Conservation (phyloP, 306 rosid genomes). For the Vicia faba region DNA sequence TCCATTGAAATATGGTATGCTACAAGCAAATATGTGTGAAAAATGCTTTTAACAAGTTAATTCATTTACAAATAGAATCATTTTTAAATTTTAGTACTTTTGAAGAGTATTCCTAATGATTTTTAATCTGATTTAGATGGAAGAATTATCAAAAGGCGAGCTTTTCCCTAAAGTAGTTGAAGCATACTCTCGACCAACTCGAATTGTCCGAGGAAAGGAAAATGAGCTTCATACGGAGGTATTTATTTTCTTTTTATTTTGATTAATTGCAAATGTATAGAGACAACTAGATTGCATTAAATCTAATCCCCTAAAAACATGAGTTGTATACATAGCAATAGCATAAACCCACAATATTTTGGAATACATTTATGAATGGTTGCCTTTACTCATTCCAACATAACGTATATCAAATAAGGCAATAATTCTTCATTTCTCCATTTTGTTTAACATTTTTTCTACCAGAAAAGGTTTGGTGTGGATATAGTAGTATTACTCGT, state of each 20-base stretch:
- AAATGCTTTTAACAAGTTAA: not conserved
- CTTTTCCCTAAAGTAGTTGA: conserved; percentile 80
- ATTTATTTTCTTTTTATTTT: conserved; percentile 11
- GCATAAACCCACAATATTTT: conserved; percentile 17
- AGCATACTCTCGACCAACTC: conserved; percentile 92
- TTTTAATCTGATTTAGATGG: conserved; percentile 63
- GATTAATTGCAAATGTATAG: conserved; percentile 11
- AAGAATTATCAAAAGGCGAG: conserved; percentile 63
- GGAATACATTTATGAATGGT: conserved; percentile 1
- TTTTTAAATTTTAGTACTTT: not conserved
- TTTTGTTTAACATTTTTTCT: not conserved
- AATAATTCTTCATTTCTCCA: not conserved
- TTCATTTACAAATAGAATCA: not conserved
- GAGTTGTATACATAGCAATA: not conserved
- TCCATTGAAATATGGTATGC: too few species aligned
- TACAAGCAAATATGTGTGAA: too few species aligned
- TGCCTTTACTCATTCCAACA: conserved; percentile 7
- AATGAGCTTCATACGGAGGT: conserved; percentile 60
- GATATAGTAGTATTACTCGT: not conserved
- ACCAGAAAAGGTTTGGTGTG: not conserved
- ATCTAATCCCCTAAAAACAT: not conserved
- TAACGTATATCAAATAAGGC: not conserved
- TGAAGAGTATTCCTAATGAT: conserved; percentile 30
- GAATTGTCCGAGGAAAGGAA: conserved; percentile 93
- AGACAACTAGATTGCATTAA: not conserved